Evolutionary conservation across 1,284 basidiomycete genomes (phyloP), one percentile per base, ranked within the genome.

Genomic region (Blastosporella zonata): DNA sequence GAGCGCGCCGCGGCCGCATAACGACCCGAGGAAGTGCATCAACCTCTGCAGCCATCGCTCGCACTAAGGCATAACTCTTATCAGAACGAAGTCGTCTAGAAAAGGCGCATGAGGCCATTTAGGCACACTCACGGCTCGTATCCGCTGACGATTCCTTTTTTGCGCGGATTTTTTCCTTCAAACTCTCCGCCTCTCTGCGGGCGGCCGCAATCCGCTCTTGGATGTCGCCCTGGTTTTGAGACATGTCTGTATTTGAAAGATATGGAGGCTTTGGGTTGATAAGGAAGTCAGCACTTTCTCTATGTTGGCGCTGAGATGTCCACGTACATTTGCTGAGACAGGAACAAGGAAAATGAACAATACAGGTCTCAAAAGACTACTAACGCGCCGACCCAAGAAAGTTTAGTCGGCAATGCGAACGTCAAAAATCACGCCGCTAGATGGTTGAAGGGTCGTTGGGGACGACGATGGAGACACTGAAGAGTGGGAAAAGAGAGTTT

Each of bases 81-180:
- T 64, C 55, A 63, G 49, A 48, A 9, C 13, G 15, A 9, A 35
- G 17, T 21, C 6, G 28, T 27, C 39, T 34, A 8, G 13, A 27
- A 15, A 10, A 41, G 38, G 46, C 12, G 31, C 20, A 43, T 34
- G 20, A 28, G 13, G 42, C 42, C 37, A 43, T 9, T 31, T 25
- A 46, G 27, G 39, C 25, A 10, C 18, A 85, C 94, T 73, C 67
- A 98, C 95, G 73, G 62, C 88, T 96, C 12, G 95, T 97, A 71
- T 99, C 96, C 21, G 92, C 94, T 48, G 94, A 92, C 56, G 93
- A 93, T 69, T 97, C 95, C 66, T 87, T 89, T 72, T 91, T 94
- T 35, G 91, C 85, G 58, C 93, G 80, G 66, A 98, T 97, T 83
- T 94, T 95, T 78, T 97, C 95, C 75, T 97, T 98, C 73, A 98